A percentile compares a stretch with the other conserved stretches of the same genome.
Evolutionary conservation across 2,329 filamentous ascomycete genomes (phyloP).

Genomic region (Teratosphaeria destructans): DNA sequence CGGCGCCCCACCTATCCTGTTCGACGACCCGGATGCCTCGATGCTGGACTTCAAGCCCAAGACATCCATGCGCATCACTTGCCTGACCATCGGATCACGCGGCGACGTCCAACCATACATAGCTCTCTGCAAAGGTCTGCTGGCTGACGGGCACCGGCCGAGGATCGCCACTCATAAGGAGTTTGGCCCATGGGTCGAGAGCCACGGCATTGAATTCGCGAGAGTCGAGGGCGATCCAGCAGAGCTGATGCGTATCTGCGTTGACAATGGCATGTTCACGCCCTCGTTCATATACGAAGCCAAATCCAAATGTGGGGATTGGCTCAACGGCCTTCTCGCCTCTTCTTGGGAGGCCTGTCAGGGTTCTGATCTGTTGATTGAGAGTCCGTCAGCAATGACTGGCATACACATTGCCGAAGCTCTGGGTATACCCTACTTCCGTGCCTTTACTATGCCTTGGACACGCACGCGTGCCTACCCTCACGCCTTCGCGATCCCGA

Average conservation of each 20-base stretch:
- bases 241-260: slow-evolving; percentile 90
- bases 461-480: slow-evolving; percentile 90
- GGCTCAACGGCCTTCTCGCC: slow-evolving; percentile 78
- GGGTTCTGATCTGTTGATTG: slow-evolving; percentile 79
- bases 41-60: slow-evolving; percentile 85
- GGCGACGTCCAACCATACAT: slow-evolving; percentile 98
- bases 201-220: slow-evolving; percentile 89
- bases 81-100: slow-evolving; percentile 87
- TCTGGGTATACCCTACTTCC: slow-evolving; percentile 85
- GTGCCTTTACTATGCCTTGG: slow-evolving; percentile 98
- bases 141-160: slow-evolving; percentile 76
- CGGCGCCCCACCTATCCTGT: slow-evolving; percentile 65
- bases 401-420: slow-evolving; percentile 97
- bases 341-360: slow-evolving; percentile 79
- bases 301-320: slow-evolving; percentile 78
- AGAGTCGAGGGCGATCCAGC: slow-evolving; percentile 83
- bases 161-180: slow-evolving; percentile 87
- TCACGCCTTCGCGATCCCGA: slow-evolving; percentile 87
- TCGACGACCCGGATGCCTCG: slow-evolving; percentile 80
- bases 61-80: slow-evolving; percentile 72
- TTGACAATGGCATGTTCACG: slow-evolving; percentile 96
- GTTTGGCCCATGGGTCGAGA: slow-evolving; percentile 78
- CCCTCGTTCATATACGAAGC: slow-evolving; percentile 82
- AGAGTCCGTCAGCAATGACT: slow-evolving; percentile 92
- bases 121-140: slow-evolving; percentile 79